Evolutionary conservation across 306 rosid species (phyloP).

Genomic region (Betula pendula): DNA sequence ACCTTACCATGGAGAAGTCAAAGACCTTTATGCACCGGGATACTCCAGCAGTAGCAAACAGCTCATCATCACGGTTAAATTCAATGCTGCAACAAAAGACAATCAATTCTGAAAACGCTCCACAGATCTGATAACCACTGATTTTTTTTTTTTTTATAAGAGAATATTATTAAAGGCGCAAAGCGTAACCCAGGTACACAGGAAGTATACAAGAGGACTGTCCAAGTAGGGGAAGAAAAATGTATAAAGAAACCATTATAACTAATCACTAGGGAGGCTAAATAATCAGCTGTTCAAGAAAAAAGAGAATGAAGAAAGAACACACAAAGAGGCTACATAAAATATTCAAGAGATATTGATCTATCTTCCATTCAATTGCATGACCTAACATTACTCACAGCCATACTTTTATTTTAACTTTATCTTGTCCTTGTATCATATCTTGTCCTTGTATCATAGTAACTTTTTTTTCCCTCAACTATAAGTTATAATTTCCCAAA

Average conservation of each 20-base stretch:
- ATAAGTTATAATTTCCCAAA: background rate
- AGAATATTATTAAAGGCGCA: too few relatives aligned
- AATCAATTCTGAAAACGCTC: conserved; percentile 29
- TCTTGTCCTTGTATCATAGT: background rate
- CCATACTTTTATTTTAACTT: background rate
- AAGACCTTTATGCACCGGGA: conserved; percentile 93
- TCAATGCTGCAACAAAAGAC: conserved; percentile 75
- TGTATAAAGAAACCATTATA: too few relatives aligned
- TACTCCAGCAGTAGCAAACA: conserved; percentile 98
- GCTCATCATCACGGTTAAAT: conserved; percentile 89
- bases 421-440: background rate
- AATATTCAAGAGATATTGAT: too few relatives aligned
- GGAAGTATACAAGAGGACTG: too few relatives aligned
- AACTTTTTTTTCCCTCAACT: background rate
- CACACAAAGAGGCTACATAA: too few relatives aligned
- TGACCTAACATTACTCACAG: background rate
- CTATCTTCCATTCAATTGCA: background rate
- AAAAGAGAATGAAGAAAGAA: too few relatives aligned
- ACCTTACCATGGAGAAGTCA: conserved; percentile 80
- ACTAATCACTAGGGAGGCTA: too few relatives aligned
- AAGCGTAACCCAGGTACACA: too few relatives aligned
- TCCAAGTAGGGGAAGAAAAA: too few relatives aligned
- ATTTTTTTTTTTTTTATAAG: too few relatives aligned
- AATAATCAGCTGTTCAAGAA: too few relatives aligned
- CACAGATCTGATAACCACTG: conserved; percentile 6